Percentiles rank a stretch among this genome's conserved stretches.
Evolutionary conservation across 257 asterid genomes (phyloP).

Genomic region (Scutellaria baicalensis): DNA sequence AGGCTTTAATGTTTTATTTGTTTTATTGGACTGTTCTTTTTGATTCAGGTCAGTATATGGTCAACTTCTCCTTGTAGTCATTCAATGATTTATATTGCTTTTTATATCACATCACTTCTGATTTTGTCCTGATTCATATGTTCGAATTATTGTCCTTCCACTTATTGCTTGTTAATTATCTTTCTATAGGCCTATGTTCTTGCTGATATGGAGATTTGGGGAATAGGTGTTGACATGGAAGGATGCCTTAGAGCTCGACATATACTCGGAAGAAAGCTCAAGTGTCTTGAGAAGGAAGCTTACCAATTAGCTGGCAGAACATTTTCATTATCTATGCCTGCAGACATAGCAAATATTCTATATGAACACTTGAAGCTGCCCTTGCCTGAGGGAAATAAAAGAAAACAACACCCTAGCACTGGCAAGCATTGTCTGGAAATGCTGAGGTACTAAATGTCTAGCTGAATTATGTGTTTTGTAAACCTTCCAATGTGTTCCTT

Average conservation of each 20-base stretch:
- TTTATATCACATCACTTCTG: neutral
- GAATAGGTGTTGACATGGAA: slow-evolving; percentile 98
- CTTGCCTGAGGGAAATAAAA: slow-evolving; percentile 60
- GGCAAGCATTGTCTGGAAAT: slow-evolving; percentile 83
- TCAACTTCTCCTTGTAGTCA: slow-evolving; percentile 3
- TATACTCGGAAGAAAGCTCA: slow-evolving; percentile 69
- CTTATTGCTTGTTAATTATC: slow-evolving; percentile 5
- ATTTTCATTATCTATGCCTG: slow-evolving; percentile 81
- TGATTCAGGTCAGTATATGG: neutral
- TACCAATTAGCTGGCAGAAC: slow-evolving; percentile 77
- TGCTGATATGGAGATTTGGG: slow-evolving; percentile 93
- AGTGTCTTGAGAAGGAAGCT: slow-evolving; percentile 78
- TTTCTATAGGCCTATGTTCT: slow-evolving; percentile 63
- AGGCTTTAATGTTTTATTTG: neutral
- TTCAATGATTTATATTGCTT: neutral
- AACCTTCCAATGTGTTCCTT: neutral
- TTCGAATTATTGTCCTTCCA: neutral
- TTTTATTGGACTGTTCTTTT: neutral
- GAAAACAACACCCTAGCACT: slow-evolving; percentile 92
- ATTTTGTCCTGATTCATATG: neutral
- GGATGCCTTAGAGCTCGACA: slow-evolving; percentile 80
- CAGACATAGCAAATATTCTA: slow-evolving; percentile 85
- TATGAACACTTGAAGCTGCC: slow-evolving; percentile 93
- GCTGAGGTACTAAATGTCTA: slow-evolving; percentile 55
- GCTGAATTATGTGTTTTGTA: neutral